A percentile compares a stretch with the other conserved stretches of the same genome.
Conservation (phyloP, 805 yeast genomes). For the Candida germanica region DNA sequence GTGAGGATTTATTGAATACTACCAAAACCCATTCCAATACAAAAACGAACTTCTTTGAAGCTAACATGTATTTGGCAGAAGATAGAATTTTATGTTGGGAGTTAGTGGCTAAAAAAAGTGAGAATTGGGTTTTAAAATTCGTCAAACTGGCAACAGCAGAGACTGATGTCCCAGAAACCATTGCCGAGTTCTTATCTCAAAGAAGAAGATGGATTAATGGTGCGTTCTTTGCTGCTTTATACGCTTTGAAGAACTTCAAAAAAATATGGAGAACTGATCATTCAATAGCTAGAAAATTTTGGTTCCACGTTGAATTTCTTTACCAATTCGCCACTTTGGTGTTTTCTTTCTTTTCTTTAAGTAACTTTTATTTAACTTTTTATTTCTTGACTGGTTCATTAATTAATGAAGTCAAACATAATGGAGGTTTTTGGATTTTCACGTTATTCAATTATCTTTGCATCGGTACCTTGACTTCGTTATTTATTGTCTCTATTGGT, state of each 20-base stretch:
- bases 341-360: conserved; percentile 89
- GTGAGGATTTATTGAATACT: conserved; percentile 55
- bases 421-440: conserved; percentile 71
- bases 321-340: conserved; percentile 78
- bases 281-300: conserved; percentile 60
- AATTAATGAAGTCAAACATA: conserved; percentile 24
- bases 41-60: conserved; percentile 80
- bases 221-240: conserved; percentile 90
- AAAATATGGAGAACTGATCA: conserved; percentile 81
- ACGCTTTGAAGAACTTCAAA: conserved; percentile 75
- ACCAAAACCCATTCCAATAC: conserved; percentile 27
- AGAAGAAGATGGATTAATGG: conserved; percentile 97
- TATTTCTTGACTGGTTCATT: conserved; percentile 90
- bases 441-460: conserved; percentile 83
- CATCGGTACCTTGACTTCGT: conserved; percentile 78
- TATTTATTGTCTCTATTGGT: conserved; percentile 92
- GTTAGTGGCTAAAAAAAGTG: conserved; percentile 77
- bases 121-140: conserved; percentile 86
- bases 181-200: conserved; percentile 85
- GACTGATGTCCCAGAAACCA: conserved; percentile 89
- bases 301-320: conserved; percentile 72
- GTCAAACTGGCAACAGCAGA: conserved; percentile 93
- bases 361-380: conserved; percentile 89
- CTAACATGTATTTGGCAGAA: conserved; percentile 96
- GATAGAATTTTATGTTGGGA: conserved; percentile 97